These are phyloP conservation scores for Hsuehochloa calcarea DNA, from an alignment of 176 grass and related monocot species.

Conservation along the genomic window DNA sequence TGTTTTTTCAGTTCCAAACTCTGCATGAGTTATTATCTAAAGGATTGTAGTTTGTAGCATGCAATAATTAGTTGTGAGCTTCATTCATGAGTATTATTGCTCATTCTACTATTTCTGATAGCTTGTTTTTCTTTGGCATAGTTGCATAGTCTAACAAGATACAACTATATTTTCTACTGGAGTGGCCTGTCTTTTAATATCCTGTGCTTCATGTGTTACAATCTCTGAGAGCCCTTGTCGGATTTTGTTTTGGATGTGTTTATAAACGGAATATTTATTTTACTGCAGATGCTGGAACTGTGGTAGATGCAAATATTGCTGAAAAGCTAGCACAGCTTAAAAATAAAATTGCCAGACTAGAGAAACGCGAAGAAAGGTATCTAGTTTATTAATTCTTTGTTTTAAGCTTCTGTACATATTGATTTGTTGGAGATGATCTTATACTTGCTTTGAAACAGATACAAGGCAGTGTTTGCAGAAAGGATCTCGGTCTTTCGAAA, in stretches of 20 bases:
- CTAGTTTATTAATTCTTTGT: background rate
- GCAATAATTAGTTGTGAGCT: background rate
- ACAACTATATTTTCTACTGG: constrained; percentile 1
- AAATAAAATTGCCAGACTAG: constrained; percentile 89
- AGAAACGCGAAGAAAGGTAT: constrained; percentile 98
- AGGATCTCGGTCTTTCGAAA: constrained; percentile 93
- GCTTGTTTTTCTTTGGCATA: background rate
- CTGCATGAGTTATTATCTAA: background rate
- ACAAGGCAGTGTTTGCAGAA: constrained; percentile 94
- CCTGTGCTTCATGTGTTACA: constrained; percentile 5
- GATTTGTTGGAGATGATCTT: constrained; percentile 35
- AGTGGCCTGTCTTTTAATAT: constrained; percentile 15
- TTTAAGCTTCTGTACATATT: background rate
- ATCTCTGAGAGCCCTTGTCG: constrained; percentile 5
- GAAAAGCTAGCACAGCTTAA: constrained; percentile 95
- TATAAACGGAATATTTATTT: constrained; percentile 20
- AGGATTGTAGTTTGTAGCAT: background rate
- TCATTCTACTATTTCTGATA: background rate
- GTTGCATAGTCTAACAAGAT: background rate
- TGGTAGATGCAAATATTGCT: constrained; percentile 68
- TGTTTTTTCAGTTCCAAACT: background rate
- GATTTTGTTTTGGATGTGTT: background rate
- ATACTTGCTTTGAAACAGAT: constrained; percentile 55
- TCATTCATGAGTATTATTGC: constrained; percentile 8
- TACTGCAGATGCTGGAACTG: constrained; percentile 52